A percentile compares a stretch with the other conserved stretches of the same genome.
phyloP scores from a whole-genome alignment of 345 rosid species.

The Melaleuca alternifolia region DNA sequence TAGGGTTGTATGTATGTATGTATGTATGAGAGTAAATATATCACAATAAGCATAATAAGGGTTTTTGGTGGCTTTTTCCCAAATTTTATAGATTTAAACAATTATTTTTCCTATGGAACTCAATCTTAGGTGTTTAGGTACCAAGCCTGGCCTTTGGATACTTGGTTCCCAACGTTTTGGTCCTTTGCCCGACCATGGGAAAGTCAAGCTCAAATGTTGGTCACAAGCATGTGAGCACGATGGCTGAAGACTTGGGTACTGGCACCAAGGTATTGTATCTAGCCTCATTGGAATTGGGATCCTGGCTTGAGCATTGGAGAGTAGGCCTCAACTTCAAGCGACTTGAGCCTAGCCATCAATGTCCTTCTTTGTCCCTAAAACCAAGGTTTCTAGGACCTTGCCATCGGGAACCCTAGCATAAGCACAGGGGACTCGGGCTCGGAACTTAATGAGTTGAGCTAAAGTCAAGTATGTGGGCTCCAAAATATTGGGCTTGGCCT shows the following conservation, averaged over 20 bases:
- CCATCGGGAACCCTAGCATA: too few relatives aligned
- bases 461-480: too few relatives aligned
- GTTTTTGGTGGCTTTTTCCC: too few relatives aligned
- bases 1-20: too few relatives aligned
- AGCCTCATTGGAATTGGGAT: neutral
- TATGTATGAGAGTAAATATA: too few relatives aligned
- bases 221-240: neutral
- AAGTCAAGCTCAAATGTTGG: too few relatives aligned
- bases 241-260: neutral
- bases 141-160: neutral
- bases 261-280: neutral
- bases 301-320: neutral
- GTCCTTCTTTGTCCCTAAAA: accelerated
- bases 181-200: too few relatives aligned
- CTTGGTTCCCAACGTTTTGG: neutral
- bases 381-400: neutral
- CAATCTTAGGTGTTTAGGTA: neutral
- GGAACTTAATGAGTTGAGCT: too few relatives aligned
- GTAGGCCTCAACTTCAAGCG: neutral
- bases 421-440: too few relatives aligned
- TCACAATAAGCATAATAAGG: too few relatives aligned
- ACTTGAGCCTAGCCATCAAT: neutral
- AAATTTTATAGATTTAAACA: neutral
- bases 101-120: neutral
- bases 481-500: neutral